Base-by-base conservation (phyloP, 208 protist species). In the Trypanosoma avium region DNA sequence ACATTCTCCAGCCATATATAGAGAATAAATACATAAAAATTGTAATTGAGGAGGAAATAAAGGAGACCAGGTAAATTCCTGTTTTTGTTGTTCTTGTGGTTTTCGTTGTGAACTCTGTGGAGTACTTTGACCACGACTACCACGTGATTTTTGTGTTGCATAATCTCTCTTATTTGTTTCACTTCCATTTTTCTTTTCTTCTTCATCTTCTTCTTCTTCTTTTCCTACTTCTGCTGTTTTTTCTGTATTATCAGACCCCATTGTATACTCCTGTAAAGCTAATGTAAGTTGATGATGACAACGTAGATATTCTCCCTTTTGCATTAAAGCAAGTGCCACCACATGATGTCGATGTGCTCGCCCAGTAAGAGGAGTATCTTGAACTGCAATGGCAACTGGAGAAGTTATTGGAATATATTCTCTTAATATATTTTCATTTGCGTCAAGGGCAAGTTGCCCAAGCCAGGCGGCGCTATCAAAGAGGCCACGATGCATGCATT, bases 1-100 rank as follows among this genome's bases (percentile, higher is more conserved):
- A 64, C 79, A 79, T 58, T 91, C 71, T 12, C 88, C 88, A 53
- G 81, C 85, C 76, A 90, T 81, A 56, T 84, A 94, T 8, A 94
- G 70, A 9, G 85, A 79, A 73, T 94, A 94, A 13, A 90, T 60
- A 55, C 79, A 81, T 6, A 94, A 57, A 55, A 94, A 94, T 50
- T 85, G 75, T 30, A 93, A 58, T 2, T 70, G 57, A 4, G 83
- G 53, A 0, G 86, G 77, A 58, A 82, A 4, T 22, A 38, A 54
- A 32, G 60, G 36, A 33, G 58, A 43, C 4, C 6, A 60, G 0
- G 30, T 26, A 17, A n/a, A 33, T 36, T 17, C 27, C 19, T n/a
- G 29, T 50, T 17, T 7, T 4, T 32, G 52, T 46, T 8, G 53
- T 38, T 47, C 4, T 27, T 59, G 13, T 15, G 57, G 64, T 13